These are phyloP conservation scores for Agapanthus africanus DNA, from an alignment of 106 monocot species.

Conservation along the genomic window DNA sequence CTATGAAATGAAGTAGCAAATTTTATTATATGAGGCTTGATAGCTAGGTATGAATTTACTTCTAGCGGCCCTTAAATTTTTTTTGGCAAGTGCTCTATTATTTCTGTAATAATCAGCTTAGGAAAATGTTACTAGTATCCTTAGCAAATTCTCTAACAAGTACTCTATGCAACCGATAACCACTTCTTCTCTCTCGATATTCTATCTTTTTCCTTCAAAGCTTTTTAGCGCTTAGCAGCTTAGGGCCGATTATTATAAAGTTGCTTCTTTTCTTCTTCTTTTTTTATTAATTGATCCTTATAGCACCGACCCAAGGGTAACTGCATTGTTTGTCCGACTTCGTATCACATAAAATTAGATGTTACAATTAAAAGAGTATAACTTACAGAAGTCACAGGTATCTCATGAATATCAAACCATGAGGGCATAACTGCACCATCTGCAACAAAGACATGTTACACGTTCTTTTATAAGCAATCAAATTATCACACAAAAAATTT, in stretches of 20 bases:
- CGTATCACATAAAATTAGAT: neutral
- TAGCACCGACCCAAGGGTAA: neutral
- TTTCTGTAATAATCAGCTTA: neutral
- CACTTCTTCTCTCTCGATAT: neutral
- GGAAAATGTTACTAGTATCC: neutral
- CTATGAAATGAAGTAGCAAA: neutral
- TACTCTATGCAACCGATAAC: neutral
- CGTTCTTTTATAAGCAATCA: too few relatives aligned
- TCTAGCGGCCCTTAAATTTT: too few relatives aligned
- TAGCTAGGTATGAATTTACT: too few relatives aligned
- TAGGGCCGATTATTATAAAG: too few relatives aligned
- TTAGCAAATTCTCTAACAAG: neutral
- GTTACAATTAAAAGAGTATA: neutral
- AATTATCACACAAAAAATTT: too few relatives aligned
- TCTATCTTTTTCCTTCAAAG: neutral
- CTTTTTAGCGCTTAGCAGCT: too few relatives aligned
- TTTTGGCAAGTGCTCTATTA: too few relatives aligned
- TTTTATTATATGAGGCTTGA: neutral
- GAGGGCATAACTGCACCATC: slow-evolving; percentile 89
- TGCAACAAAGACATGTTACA: slow-evolving; percentile 15
- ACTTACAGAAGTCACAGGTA: slow-evolving; percentile 70
- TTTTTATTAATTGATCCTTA: too few relatives aligned
- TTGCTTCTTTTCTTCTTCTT: too few relatives aligned
- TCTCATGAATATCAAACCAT: slow-evolving; percentile 89
- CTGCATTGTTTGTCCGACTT: neutral